Base-by-base conservation (phyloP, 768 basidiomycete genomes). In the Pleurotus citrinopileatus region DNA sequence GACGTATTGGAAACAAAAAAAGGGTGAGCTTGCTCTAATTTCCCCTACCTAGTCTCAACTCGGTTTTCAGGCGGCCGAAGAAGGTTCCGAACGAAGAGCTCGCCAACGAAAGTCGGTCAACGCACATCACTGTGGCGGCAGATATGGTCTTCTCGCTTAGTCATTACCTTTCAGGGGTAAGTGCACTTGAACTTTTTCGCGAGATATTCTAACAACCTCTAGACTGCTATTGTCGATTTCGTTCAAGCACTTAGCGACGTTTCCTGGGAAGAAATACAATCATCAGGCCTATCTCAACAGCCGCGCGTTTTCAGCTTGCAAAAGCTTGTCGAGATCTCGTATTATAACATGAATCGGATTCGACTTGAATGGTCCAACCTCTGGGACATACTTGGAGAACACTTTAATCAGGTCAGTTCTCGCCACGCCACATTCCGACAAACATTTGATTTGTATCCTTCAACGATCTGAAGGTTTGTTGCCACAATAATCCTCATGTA, bases 191-290 rank as follows among this genome's bases (percentile, higher is more conserved):
- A 13, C 48, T 25, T 15, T 27, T 36, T 44, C 47, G 8, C 25
- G 25, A 12, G n/a, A 25, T 28, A 6, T 27, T 50, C 37, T 59
- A 12, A 56, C 42, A 34, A 43, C 44, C 52, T 57, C 3, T 61
- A 98, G 95, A 89, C 86, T 23, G 97, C 97, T 8, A 99, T 99
- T 59, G 92, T 98, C 32, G 92, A 98, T 67, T 99, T 99, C 60
- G 97, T 98, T 3, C 89, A 87, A 69, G 94, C 97, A 2, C 76
- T 99, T 3, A 92, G 93, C 65, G 93, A 96, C 62, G 91, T 99
- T 32, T 99, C 97, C 34, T 98, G 96, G 96, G 94, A 98, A 67
- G 97, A 99, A 71, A 99, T 99, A 32, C 94, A 97, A 67, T 95
- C 94, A 0, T 98, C 97, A 0, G 94, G 94, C 15, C 72, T 94